Evolutionary conservation across 805 yeast species (phyloP), one percentile per base, ranked within the genome.

Genomic region (Nakazawaea laoshanensis): DNA sequence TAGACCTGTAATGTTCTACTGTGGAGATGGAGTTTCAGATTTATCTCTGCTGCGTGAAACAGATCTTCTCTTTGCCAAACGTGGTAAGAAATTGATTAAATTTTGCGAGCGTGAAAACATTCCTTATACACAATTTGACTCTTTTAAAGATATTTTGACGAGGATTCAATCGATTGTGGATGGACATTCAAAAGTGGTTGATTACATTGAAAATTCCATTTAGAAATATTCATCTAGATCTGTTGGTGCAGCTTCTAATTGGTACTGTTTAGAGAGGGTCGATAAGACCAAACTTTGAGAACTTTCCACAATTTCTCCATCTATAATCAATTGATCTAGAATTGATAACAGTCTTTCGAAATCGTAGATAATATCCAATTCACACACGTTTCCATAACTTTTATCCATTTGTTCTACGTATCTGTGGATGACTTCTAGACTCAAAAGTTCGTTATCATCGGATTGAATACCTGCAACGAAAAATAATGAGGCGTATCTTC

Each of bases 11-110:
- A 67, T 86, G 46, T 85, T 89, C 54, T 92, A 92, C 64, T 84
- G 95, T 50, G 99, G 99, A 38, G 99, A 92, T 55, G 99, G 99
- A 42, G 96, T 92, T 20, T 79, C 94, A 29, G 99, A 92, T 56
- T 65, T 92, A 45, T 74, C 86, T 37, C 98, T 98, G 16, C 96
- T 97, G 16, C 79, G 82, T 50, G 96, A 92, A 57, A 87, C 98
- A 25, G 89, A 92, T 55, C 65, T 89, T 45, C 62, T 92, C 43
- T 92, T 89, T 57, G 98, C 98, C 29, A 89, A 87, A 61, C 74
- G 75, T 43, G 98, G 96, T 31, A 76, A 81, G 48, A 97, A 92
- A 52, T 69, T 92, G 46, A 80, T 89, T 45, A 78, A 77, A 24
- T 89, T 76, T 61, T 92, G 97, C 61, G 69, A 68, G 44, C 63